Conservation (phyloP, 257 asterid species). For the Salvia miltiorrhiza region DNA sequence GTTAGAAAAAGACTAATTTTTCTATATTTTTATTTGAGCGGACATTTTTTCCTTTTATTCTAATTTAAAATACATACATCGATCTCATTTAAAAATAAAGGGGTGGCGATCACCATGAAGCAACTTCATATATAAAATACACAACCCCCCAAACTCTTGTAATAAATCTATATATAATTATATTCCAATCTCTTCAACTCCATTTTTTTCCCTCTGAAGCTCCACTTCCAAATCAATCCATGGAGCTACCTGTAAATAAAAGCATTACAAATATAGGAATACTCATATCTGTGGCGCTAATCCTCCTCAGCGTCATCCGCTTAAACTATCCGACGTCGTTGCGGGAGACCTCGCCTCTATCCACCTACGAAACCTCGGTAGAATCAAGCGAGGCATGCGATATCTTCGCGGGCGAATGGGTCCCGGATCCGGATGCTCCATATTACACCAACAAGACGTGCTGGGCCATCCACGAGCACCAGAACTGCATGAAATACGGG, state of each 20-base stretch:
- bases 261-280: constrained; percentile 19
- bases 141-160: not conserved
- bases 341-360: not conserved
- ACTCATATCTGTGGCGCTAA: constrained; percentile 19
- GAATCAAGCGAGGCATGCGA: constrained; percentile 30
- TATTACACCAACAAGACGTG: constrained; percentile 54
- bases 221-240: constrained; percentile 19
- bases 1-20: no score
- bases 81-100: no score
- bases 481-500: constrained; percentile 65
- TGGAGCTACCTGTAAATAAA: constrained; percentile 38
- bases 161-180: constrained; percentile 10
- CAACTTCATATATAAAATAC: no score
- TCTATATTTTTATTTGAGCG: no score
- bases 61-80: no score
- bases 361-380: constrained; percentile 23
- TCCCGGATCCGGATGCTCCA: constrained; percentile 46
- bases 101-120: no score
- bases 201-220: constrained; percentile 8
- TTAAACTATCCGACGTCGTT: constrained; percentile 34
- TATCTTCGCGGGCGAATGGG: constrained; percentile 52
- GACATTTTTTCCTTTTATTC: no score
- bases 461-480: constrained; percentile 65
- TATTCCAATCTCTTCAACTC: constrained; percentile 12
- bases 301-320: constrained; percentile 36